A percentile compares a stretch with the other conserved stretches of the same genome.
Evolutionary conservation across 2,329 filamentous ascomycete genomes (phyloP).

Genomic region (Pseudocercospora cruenta): DNA sequence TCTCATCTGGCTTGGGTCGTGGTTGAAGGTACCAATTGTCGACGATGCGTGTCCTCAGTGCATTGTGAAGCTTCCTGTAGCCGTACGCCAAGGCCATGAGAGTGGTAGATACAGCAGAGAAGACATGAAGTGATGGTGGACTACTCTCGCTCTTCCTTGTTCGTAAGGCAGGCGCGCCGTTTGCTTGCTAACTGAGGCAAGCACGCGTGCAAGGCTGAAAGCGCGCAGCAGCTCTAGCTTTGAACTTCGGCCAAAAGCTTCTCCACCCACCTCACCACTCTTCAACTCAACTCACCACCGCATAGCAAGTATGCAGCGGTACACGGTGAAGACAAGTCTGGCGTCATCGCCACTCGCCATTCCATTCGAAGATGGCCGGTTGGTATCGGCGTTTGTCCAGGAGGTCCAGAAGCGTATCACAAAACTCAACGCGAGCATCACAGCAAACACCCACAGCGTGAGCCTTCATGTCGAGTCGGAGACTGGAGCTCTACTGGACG

Average conservation of each 20-base stretch:
- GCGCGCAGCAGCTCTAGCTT: no score
- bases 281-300: background rate
- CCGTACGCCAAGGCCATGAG: background rate
- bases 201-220: background rate
- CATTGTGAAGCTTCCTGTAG: background rate
- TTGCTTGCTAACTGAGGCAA: background rate
- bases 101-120: no score
- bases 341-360: constrained; percentile 24
- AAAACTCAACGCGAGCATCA: constrained; percentile 21
- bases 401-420: constrained; percentile 27
- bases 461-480: constrained; percentile 30
- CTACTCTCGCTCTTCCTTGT: background rate
- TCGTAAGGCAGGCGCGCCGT: background rate
- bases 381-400: constrained; percentile 25
- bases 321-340: constrained; percentile 28
- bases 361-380: constrained; percentile 25
- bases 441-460: constrained; percentile 23
- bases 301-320: constrained; percentile 30
- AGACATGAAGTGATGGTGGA: background rate
- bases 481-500: constrained; percentile 36
- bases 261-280: background rate
- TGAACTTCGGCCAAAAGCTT: background rate
- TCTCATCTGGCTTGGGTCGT: no score
- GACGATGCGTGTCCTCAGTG: background rate
- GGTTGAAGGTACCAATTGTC: background rate